A percentile compares a stretch with the other conserved stretches of the same genome.
Conservation (phyloP, 345 rosid genomes). For the Dipteronia sinensis region DNA sequence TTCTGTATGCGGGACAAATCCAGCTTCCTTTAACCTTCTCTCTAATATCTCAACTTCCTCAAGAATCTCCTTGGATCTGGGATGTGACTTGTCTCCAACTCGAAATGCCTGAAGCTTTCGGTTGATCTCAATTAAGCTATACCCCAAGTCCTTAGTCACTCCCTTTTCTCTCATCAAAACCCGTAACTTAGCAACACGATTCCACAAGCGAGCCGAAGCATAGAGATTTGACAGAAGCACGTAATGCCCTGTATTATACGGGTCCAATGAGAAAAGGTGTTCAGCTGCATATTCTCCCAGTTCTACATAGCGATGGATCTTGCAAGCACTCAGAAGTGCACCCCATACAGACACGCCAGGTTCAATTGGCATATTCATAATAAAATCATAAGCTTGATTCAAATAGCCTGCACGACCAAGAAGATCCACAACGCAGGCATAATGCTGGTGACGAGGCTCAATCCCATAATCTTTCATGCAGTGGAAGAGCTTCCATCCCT, state of each 20-base stretch:
- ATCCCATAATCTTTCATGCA: constrained; percentile 53
- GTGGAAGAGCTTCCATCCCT: constrained; percentile 70
- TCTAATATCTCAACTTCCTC: constrained; percentile 49
- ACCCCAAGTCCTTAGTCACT: constrained; percentile 57
- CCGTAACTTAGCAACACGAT: constrained; percentile 49
- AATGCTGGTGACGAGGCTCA: constrained; percentile 65
- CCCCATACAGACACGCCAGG: constrained; percentile 70
- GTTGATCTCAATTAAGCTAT: constrained; percentile 57
- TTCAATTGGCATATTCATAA: constrained; percentile 59
- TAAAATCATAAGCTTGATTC: constrained; percentile 57
- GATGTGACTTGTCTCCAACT: constrained; percentile 68
- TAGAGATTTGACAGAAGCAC: constrained; percentile 80
- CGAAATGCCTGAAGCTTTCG: constrained; percentile 58
- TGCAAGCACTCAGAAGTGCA: constrained; percentile 69
- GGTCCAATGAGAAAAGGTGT: constrained; percentile 58
- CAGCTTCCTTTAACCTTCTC: constrained; percentile 56
- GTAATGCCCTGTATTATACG: constrained; percentile 60
- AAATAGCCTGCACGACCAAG: constrained; percentile 69
- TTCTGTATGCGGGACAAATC: constrained; percentile 51
- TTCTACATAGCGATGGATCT: constrained; percentile 56
- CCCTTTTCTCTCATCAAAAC: constrained; percentile 64
- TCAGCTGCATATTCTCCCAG: constrained; percentile 73
- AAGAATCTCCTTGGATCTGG: constrained; percentile 45
- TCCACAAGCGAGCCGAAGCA: constrained; percentile 66
- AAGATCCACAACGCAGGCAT: constrained; percentile 71